These are phyloP conservation scores for Pisolithus albus DNA, from an alignment of 768 basidiomycete genomes.

Conservation along the genomic window DNA sequence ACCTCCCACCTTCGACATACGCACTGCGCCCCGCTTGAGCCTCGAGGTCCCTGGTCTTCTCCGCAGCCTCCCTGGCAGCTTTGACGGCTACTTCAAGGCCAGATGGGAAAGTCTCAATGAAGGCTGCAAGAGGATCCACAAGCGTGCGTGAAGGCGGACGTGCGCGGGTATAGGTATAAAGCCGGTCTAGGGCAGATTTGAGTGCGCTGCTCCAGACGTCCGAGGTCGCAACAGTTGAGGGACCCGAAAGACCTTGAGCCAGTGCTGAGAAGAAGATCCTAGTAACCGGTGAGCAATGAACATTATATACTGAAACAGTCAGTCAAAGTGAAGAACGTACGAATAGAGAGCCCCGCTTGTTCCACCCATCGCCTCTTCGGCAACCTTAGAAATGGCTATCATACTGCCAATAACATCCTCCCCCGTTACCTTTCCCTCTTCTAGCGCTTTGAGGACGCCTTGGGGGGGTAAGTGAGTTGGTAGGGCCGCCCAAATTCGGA, in stretches of 20 bases:
- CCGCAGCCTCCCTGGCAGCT: conserved; percentile 60
- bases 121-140: conserved; percentile 84
- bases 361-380: conserved; percentile 85
- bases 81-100: conserved; percentile 48
- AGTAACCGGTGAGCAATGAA: conserved; percentile 1
- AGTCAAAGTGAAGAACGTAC: conserved; percentile 38
- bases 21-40: conserved; percentile 88
- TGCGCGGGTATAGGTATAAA: conserved; percentile 83
- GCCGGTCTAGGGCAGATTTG: conserved; percentile 45
- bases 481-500: neutral
- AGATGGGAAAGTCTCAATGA: conserved; percentile 37
- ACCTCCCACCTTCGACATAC: conserved; percentile 67
- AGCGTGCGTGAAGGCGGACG: conserved; percentile 87
- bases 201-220: conserved; percentile 60
- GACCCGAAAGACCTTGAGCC: conserved; percentile 58
- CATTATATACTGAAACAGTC: neutral
- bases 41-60: conserved; percentile 63
- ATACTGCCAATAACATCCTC: conserved; percentile 58
- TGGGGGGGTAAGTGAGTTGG: conserved; percentile 1
- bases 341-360: conserved; percentile 90
- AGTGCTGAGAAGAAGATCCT: conserved; percentile 91
- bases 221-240: conserved; percentile 29
- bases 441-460: conserved; percentile 59
- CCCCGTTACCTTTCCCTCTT: conserved; percentile 51
- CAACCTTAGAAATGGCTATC: conserved; percentile 62